Conservation (phyloP, 1,284 basidiomycete genomes). For the Neonothopanus nambi region DNA sequence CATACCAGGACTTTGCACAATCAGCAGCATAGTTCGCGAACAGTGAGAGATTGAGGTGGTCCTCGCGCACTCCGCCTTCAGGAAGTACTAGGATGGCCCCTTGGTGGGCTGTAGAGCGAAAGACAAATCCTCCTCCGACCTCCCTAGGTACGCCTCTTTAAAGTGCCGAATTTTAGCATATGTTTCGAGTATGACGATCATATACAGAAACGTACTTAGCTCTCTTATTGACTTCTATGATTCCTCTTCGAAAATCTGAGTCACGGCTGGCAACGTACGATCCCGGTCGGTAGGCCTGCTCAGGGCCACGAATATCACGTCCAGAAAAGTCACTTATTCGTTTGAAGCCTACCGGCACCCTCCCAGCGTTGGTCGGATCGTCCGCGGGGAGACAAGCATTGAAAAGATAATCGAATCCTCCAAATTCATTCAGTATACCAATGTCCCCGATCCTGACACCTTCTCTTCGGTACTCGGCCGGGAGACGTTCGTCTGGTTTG, state of each 20-base stretch:
- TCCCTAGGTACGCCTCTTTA: background rate
- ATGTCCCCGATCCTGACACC: constrained; percentile 34
- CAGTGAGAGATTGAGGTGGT: background rate
- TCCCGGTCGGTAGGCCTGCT: background rate
- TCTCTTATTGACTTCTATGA: background rate
- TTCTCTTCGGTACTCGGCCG: constrained; percentile 21
- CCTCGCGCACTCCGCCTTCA: constrained; percentile 5
- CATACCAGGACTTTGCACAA: constrained; percentile 7
- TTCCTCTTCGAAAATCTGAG: background rate
- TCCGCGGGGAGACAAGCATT: constrained; percentile 18
- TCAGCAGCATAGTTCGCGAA: constrained; percentile 8
- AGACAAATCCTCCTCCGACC: background rate
- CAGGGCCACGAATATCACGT: background rate
- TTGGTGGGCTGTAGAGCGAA: background rate
- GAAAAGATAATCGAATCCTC: constrained; percentile 31
- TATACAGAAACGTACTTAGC: background rate
- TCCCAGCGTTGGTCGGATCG: constrained; percentile 25
- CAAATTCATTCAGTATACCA: constrained; percentile 27
- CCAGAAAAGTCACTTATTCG: constrained; percentile 4
- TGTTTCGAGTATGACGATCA: background rate
- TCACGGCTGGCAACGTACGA: background rate
- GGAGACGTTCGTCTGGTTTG: constrained; percentile 22
- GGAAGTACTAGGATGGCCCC: constrained; percentile 13
- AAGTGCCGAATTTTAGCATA: background rate
- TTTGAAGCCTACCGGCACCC: constrained; percentile 27